Conservation (phyloP, 2,329 filamentous ascomycete species). For the Coccinonectria pachysandricola region DNA sequence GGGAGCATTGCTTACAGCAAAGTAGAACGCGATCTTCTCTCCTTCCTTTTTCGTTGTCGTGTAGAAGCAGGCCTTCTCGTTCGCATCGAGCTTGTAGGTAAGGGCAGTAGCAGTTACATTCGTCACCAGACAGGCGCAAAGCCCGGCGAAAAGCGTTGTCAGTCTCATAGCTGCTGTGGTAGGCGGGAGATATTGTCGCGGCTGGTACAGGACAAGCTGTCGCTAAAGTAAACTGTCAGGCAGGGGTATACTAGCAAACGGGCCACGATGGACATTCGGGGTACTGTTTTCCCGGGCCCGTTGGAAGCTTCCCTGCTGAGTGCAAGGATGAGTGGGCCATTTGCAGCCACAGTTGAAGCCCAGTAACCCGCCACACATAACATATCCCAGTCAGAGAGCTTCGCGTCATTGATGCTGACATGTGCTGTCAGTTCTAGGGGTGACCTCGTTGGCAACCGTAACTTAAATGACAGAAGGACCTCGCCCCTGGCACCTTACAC, state of each 20-base stretch:
- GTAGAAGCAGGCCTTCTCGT: constrained; percentile 96
- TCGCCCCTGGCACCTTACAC: no score
- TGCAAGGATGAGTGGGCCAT: no score
- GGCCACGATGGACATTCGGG: constrained; percentile 21
- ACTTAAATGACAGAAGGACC: no score
- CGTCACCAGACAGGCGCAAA: constrained; percentile 61
- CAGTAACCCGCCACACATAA: no score
- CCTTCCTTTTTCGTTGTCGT: constrained; percentile 64
- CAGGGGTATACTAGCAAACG: no score
- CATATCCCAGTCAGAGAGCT: no score
- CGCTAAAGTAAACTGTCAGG: constrained; percentile 13
- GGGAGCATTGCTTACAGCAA: constrained; percentile 76
- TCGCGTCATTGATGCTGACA: no score
- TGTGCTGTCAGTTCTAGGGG: no score
- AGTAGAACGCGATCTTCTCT: constrained; percentile 95
- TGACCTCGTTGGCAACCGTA: no score
- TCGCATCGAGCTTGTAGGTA: constrained; percentile 81
- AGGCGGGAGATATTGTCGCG: constrained; percentile 18
- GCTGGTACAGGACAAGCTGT: constrained; percentile 21
- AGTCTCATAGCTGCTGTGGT: constrained; percentile 49
- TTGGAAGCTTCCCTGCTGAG: no score
- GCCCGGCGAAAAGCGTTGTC: constrained; percentile 49
- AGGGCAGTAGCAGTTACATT: constrained; percentile 77
- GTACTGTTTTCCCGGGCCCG: constrained; percentile 18
- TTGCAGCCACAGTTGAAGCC: no score